Conservation (phyloP, 106 monocot species). For the Dioscorea zingiberensis region DNA sequence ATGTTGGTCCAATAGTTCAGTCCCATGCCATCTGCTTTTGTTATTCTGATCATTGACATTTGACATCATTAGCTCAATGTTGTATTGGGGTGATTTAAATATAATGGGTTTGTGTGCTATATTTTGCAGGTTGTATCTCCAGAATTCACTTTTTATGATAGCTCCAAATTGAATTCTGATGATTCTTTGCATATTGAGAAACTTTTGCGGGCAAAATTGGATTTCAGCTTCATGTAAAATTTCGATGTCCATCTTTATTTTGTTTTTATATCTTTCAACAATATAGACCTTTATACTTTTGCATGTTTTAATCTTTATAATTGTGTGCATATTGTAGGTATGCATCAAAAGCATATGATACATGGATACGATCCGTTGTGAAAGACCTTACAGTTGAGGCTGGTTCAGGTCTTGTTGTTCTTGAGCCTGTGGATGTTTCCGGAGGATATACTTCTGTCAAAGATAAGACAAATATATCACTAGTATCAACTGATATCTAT, state of each 20-base stretch:
- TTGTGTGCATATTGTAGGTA: conserved; percentile 39
- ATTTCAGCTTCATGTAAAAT: conserved; percentile 86
- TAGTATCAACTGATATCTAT: conserved; percentile 70
- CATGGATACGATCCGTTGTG: conserved; percentile 68
- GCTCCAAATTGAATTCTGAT: conserved; percentile 64
- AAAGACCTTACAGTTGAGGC: conserved; percentile 93
- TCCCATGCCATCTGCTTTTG: too few species aligned
- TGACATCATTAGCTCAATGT: too few species aligned
- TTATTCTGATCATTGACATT: too few species aligned
- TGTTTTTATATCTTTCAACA: neutral
- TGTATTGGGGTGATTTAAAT: too few species aligned
- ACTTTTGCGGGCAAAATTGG: conserved; percentile 89
- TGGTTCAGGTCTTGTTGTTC: conserved; percentile 88
- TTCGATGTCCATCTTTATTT: neutral
- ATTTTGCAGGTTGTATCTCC: conserved; percentile 77
- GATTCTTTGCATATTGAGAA: conserved; percentile 75
- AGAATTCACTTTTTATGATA: conserved; percentile 91
- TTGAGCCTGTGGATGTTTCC: conserved; percentile 86
- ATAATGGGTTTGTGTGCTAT: too few species aligned
- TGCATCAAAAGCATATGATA: conserved; percentile 80
- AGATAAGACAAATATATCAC: conserved; percentile 80
- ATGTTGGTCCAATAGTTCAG: too few species aligned
- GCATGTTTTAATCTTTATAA: neutral
- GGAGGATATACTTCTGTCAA: conserved; percentile 87
- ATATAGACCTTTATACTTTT: neutral